Base-by-base conservation (phyloP, 2,329 filamentous ascomycete species). In the Aspergillus proliferans region DNA sequence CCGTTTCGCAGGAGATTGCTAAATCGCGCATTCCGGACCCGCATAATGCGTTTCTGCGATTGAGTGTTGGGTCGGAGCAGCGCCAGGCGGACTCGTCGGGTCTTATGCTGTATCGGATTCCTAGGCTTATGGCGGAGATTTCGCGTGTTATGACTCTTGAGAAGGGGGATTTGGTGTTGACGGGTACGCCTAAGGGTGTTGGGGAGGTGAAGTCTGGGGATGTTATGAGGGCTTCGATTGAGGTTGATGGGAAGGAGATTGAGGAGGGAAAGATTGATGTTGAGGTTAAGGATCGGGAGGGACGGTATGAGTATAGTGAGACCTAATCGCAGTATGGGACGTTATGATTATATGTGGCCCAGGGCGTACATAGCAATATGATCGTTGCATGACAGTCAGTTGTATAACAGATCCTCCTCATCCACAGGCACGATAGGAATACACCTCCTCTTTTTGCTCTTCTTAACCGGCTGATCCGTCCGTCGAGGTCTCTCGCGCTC, bases 161-260 rank as follows among this genome's bases (percentile, higher is more conserved):
- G 71, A 82, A 87, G 63, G 93, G 92, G 44, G 93, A 98, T 70
- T 84, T 98, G 63, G 83, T 98, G 44, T 74, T 98, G 59, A 98
- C 93, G n/a, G 93, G 93, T 15, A 98, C 93, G 45, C 93, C 93
- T 45, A 96, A 96, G 74, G 93, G 93, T 10, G 93, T 98, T 1
- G 93, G 93, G 1, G 79, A 84, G 18, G 90, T 95, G 1, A 82
- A 84, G 52, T 83, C 87, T 1, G 93, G 93, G 2, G 91, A 98
- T 72, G 77, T 92, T 28, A 88, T 98, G 80, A 85, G 79, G 55
- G 91, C 88, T 22, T 90, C 90, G 3, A 77, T 97, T 58, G 84
- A 82, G 65, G 83, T 95, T 26, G 77, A 79, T 49, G 91, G 91
- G 34, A 84, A 86, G 75, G 89, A 94, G 74, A 71, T 97, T 28